Percentiles rank a stretch among this genome's conserved stretches.
Conservation (phyloP, 495 filamentous ascomycete species). For the Penicillium canariense region DNA sequence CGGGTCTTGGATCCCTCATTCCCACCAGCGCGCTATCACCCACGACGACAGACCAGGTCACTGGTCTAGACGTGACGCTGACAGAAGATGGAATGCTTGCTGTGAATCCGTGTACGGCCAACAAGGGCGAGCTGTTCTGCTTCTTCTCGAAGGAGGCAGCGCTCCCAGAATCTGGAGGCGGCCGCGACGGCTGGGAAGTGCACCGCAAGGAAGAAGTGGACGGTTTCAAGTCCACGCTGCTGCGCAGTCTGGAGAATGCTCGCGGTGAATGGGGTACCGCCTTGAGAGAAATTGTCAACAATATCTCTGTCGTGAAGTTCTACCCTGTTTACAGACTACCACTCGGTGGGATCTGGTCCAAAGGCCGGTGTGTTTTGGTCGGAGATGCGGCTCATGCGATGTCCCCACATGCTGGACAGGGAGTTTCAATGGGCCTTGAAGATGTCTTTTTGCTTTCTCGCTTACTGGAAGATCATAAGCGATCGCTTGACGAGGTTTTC, state of each 20-base stretch:
- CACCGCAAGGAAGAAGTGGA: slow-evolving; percentile 38
- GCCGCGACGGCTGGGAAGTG: slow-evolving; percentile 41
- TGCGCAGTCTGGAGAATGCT: slow-evolving; percentile 30
- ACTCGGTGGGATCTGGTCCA: slow-evolving; percentile 42
- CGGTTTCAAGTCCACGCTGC: slow-evolving; percentile 31
- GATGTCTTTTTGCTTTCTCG: slow-evolving; percentile 40
- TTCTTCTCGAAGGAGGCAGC: slow-evolving; percentile 27
- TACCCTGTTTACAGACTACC: slow-evolving; percentile 51
- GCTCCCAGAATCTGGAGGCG: slow-evolving; percentile 28
- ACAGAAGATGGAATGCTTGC: slow-evolving; percentile 50
- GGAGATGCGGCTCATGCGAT: slow-evolving; percentile 48
- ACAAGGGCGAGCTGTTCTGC: slow-evolving; percentile 30
- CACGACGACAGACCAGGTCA: slow-evolving; percentile 4
- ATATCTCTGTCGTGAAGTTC: slow-evolving; percentile 41
- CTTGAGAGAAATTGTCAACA: slow-evolving; percentile 38
- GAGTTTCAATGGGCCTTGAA: slow-evolving; percentile 46
- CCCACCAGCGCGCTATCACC: slow-evolving; percentile 15
- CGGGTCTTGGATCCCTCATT: slow-evolving; percentile 46
- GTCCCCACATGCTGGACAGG: slow-evolving; percentile 45
- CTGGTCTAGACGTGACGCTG: slow-evolving; percentile 41
- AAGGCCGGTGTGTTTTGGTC: slow-evolving; percentile 33
- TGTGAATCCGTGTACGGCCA: slow-evolving; percentile 34
- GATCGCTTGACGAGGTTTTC: slow-evolving; percentile 21
- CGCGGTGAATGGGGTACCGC: slow-evolving; percentile 42
- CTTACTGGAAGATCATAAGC: slow-evolving; percentile 26